Percentiles rank a stretch among this genome's conserved stretches.
phyloP scores from a whole-genome alignment of 352 stramenopile species.

The Bremia lactucae region DNA sequence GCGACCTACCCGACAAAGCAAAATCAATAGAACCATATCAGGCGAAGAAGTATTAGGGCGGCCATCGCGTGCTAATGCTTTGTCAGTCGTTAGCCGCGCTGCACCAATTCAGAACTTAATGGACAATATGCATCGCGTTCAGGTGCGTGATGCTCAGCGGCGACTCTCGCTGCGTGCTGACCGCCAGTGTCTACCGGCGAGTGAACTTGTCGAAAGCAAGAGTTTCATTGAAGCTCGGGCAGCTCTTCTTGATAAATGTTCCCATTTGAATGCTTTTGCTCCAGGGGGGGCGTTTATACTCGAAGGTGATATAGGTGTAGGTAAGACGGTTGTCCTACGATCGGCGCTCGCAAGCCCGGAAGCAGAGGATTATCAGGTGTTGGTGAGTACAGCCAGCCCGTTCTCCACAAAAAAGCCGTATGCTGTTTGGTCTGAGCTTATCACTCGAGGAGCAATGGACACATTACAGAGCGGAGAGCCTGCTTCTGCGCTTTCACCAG shows the following conservation, averaged over 20 bases:
- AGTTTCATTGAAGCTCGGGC: slow-evolving; percentile 39
- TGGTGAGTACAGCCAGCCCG: slow-evolving; percentile 59
- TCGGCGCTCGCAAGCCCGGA: slow-evolving; percentile 42
- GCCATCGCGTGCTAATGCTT: slow-evolving; percentile 9
- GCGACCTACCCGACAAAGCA: slow-evolving; percentile 4
- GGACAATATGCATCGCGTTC: slow-evolving; percentile 81
- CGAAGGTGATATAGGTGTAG: slow-evolving; percentile 75
- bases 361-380: slow-evolving; percentile 39
- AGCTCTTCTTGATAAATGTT: slow-evolving; percentile 54
- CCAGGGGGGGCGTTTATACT: slow-evolving; percentile 63
- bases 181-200: slow-evolving; percentile 25
- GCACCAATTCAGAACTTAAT: slow-evolving; percentile 67
- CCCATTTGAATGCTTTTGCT: slow-evolving; percentile 48
- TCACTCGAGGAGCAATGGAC: slow-evolving; percentile 52
- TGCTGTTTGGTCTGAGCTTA: slow-evolving; percentile 68
- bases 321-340: slow-evolving; percentile 72
- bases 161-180: slow-evolving; percentile 45
- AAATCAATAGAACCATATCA: slow-evolving; percentile 2
- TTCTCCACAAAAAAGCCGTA: slow-evolving; percentile 73
- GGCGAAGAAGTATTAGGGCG: slow-evolving; percentile 19
- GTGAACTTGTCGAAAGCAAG: slow-evolving; percentile 55
- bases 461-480: slow-evolving; percentile 4
- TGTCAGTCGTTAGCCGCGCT: slow-evolving; percentile 20
- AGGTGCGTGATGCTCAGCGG: slow-evolving; percentile 70
- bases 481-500: slow-evolving; percentile 14